Conservation (phyloP, 495 filamentous ascomycete species). For the Tuber magnatum region DNA sequence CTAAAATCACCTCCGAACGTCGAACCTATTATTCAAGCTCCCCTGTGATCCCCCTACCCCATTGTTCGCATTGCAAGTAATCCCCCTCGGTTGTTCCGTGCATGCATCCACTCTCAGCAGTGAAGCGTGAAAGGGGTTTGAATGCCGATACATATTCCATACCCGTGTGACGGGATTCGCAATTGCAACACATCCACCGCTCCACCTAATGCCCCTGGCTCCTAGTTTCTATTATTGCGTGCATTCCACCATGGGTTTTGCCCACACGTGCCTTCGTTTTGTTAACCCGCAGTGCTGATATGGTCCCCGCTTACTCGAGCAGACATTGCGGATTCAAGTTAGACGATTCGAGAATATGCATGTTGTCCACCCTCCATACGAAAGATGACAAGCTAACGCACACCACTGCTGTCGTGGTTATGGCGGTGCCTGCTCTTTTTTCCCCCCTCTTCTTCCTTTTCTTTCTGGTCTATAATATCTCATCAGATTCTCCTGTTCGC, state of each 20-base stretch:
- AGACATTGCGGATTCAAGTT: not conserved
- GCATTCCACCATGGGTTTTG: not conserved
- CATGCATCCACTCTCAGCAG: not conserved
- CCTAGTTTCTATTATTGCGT: not conserved
- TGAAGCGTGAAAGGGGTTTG: not conserved
- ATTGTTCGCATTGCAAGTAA: not conserved
- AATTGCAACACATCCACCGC: not conserved
- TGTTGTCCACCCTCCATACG: not conserved
- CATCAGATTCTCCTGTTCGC: not conserved
- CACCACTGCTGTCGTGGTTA: not conserved
- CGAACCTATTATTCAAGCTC: not conserved
- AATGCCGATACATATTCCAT: not conserved
- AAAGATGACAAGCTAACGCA: not conserved
- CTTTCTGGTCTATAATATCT: not conserved
- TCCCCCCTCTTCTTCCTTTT: not conserved
- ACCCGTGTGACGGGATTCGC: not conserved
- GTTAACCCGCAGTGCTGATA: not conserved
- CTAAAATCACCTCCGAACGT: not conserved
- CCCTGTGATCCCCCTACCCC: not conserved
- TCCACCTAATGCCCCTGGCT: not conserved
- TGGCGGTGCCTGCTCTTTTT: not conserved
- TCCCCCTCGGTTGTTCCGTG: not conserved
- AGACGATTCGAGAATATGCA: not conserved
- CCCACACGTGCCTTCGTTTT: not conserved
- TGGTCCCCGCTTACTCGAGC: too few species aligned